A percentile compares a stretch with the other conserved stretches of the same genome.
phyloP scores from a whole-genome alignment of 805 yeast genomes.

The Yarrowia sp. region DNA sequence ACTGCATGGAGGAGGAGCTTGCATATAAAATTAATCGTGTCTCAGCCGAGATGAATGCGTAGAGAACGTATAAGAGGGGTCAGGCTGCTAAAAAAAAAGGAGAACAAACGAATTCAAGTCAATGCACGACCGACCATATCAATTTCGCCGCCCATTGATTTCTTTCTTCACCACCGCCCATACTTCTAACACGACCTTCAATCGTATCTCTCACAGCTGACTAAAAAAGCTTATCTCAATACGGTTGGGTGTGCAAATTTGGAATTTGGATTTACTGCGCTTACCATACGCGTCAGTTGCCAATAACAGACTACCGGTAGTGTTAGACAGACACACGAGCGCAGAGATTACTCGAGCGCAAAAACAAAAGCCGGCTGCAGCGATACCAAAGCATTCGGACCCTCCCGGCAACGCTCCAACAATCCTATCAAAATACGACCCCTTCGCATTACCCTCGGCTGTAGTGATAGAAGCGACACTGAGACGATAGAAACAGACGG shows the following conservation, averaged over 20 bases:
- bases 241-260: constrained; percentile 20
- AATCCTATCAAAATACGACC: no score
- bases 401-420: no score
- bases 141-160: no score
- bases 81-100: no score
- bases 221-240: constrained; percentile 11
- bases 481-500: background rate
- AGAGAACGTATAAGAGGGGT: background rate
- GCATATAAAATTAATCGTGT: background rate
- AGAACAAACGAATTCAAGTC: no score
- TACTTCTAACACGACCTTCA: no score
- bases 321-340: background rate
- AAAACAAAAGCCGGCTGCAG: no score
- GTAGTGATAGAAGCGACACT: background rate
- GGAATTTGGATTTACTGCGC: background rate
- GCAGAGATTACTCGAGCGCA: background rate
- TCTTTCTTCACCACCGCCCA: no score
- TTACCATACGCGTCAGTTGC: constrained; percentile 12
- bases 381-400: background rate
- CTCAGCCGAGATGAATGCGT: background rate
- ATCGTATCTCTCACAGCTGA: background rate
- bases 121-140: no score
- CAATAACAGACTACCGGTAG: background rate
- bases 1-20: background rate
- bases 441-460: background rate